Percentiles rank a stretch among this genome's conserved stretches.
phyloP scores from a whole-genome alignment of 2,329 filamentous ascomycete genomes.

The Rutstroemia sp. region DNA sequence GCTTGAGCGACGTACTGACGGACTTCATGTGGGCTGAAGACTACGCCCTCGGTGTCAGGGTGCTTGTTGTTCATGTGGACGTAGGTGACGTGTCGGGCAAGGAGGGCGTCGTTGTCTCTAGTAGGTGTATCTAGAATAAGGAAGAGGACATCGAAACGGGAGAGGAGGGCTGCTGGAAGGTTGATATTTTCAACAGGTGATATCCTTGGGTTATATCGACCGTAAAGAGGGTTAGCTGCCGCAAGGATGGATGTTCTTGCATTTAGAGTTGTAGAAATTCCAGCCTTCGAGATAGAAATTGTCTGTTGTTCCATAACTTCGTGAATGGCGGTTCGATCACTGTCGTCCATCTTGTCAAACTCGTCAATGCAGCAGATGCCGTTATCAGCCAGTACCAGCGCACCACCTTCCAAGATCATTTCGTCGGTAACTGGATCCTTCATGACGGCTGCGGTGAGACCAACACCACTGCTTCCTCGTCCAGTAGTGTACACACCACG shows the following conservation, averaged over 20 bases:
- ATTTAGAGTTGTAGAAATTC: conserved; percentile 94
- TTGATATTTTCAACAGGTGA: conserved; percentile 99
- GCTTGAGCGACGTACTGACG: conserved; percentile 94
- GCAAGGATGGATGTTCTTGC: conserved; percentile 93
- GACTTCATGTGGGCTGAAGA: conserved; percentile 89
- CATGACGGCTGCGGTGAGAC: conserved; percentile 75
- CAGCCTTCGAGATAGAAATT: conserved; percentile 79
- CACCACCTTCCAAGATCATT: conserved; percentile 73
- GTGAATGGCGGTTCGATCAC: conserved; percentile 72
- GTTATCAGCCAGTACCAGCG: conserved; percentile 71
- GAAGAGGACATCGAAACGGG: conserved; percentile 95
- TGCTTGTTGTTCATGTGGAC: conserved; percentile 97
- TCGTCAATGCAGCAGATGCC: conserved; percentile 81
- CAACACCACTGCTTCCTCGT: conserved; percentile 73
- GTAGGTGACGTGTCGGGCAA: conserved; percentile 90
- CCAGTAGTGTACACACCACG: conserved; percentile 77
- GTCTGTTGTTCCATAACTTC: conserved; percentile 43
- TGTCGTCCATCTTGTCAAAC: conserved; percentile 80
- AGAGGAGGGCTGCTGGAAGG: conserved; percentile 90
- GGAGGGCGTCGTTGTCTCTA: conserved; percentile 82
- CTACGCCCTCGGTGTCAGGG: conserved; percentile 67
- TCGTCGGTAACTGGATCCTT: conserved; percentile 74
- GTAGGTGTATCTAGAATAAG: conserved; percentile 90
- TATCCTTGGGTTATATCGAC: conserved; percentile 94
- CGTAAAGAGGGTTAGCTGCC: conserved; percentile 94